A percentile compares a stretch with the other conserved stretches of the same genome.
phyloP scores from a whole-genome alignment of 306 rosid genomes.

The Lathyrus sativus region DNA sequence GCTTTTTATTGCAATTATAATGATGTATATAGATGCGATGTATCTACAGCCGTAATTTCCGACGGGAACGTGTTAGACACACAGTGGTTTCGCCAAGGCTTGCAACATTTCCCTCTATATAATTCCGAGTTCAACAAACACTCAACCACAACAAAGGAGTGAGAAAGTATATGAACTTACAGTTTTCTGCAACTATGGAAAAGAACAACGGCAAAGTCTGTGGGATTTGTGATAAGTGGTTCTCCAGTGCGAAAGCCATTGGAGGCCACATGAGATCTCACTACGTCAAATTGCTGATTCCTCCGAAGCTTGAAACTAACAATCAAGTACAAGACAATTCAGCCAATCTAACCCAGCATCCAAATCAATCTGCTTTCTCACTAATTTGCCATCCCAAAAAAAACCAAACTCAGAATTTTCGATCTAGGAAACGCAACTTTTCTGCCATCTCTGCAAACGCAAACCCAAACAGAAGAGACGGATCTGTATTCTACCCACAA shows the following conservation, averaged over 20 bases:
- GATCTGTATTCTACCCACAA: constrained; percentile 17
- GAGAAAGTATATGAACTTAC: neutral
- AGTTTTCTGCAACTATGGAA: constrained; percentile 47
- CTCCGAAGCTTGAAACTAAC: constrained; percentile 32
- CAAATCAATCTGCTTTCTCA: constrained; percentile 7
- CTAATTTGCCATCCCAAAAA: neutral
- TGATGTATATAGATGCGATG: neutral
- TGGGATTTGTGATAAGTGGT: constrained; percentile 55
- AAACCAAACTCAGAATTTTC: neutral
- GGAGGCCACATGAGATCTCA: constrained; percentile 89
- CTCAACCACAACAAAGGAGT: constrained; percentile 13
- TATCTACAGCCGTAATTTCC: neutral
- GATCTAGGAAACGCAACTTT: constrained; percentile 24
- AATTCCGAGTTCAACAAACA: constrained; percentile 11
- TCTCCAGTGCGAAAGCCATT: constrained; percentile 58
- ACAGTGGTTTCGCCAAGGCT: constrained; percentile 14
- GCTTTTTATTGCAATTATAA: neutral
- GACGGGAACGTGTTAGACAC: neutral
- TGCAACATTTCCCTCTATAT: constrained; percentile 41
- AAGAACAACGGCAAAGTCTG: constrained; percentile 37
- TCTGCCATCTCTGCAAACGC: neutral
- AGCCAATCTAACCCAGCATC: neutral
- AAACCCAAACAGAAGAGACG: constrained; percentile 26
- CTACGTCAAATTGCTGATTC: constrained; percentile 45
- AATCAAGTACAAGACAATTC: constrained; percentile 23